Conservation (phyloP, 164 flowering plant species). For the Malania oleifera region DNA sequence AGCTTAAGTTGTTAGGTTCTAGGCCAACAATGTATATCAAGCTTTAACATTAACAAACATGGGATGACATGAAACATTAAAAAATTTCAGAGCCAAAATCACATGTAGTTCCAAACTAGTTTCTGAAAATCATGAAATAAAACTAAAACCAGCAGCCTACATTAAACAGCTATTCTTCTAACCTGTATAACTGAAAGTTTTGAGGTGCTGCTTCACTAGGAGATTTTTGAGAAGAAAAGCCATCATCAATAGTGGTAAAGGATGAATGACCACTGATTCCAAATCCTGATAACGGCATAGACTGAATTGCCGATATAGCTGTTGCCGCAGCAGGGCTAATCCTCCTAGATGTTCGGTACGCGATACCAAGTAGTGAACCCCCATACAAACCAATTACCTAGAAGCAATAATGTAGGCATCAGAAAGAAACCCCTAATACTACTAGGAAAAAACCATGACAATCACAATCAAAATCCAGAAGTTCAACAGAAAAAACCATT, state of each 20-base stretch:
- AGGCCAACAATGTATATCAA: too few species aligned
- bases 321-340: slow-evolving; percentile 81
- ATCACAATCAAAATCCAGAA: neutral
- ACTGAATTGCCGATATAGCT: slow-evolving; percentile 85
- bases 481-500: too few species aligned
- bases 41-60: too few species aligned
- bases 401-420: slow-evolving; percentile 8
- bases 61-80: too few species aligned
- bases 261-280: slow-evolving; percentile 68
- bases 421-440: neutral
- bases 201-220: slow-evolving; percentile 69
- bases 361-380: slow-evolving; percentile 92
- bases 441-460: neutral
- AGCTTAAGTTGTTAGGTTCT: too few species aligned
- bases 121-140: too few species aligned
- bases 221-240: slow-evolving; percentile 53
- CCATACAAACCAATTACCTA: slow-evolving; percentile 95
- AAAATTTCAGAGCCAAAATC: too few species aligned
- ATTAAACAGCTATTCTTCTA: neutral
- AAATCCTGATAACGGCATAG: slow-evolving; percentile 91
- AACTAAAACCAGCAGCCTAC: too few species aligned
- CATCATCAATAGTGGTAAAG: slow-evolving; percentile 67
- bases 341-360: slow-evolving; percentile 90
- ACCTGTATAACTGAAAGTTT: slow-evolving; percentile 95
- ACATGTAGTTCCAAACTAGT: too few species aligned